Base-by-base conservation (phyloP, 768 basidiomycete genomes). In the Trametes punicea region DNA sequence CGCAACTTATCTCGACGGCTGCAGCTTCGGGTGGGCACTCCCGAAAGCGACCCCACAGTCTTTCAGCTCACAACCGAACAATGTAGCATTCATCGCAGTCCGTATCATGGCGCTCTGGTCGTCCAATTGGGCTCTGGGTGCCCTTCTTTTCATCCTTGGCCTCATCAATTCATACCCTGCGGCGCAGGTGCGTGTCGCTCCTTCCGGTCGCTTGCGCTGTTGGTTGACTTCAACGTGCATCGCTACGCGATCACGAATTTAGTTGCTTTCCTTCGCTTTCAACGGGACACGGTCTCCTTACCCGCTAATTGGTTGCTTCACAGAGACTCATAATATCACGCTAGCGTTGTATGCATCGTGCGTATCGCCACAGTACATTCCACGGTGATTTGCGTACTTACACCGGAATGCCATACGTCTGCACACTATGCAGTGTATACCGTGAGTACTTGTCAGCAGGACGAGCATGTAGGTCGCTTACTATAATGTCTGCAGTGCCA, bases 81-180 rank as follows among this genome's bases (percentile, higher is more conserved):
- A 5, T 21, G 4, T 21, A 54, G 52, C 52, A 0, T 54, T 54
- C 21, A 41, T 38, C 4, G 52, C 52, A 31, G 21, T 46, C 0
- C 42, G 52, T 26, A 38, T 54, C 13, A n/a, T 20, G 15, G 34
- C 47, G 10, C 15, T 54, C 8, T 54, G 42, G 52, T 46, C 44
- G n/a, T 34, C 25, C 23, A 52, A 26, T 21, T 41, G 40, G 40
- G 9, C 30, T 15, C 21, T 52, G 3, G 41, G 51, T 21, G 34
- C 20, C 21, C 2, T 44, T n/a, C 21, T 52, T 9, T 52, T 52
- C 25, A 11, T 52, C 1, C 8, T 45, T 3, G 51, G 51, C 3
- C 9, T 52, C 0, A 7, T 44, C n/a, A 52, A 33, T 20, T 31
- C 51, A 20, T 38, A 33, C 4, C 33, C 47, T 11, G 18, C 18